Evolutionary conservation across 345 rosid genomes (phyloP).

Genomic region (Rubroshorea leprosula): DNA sequence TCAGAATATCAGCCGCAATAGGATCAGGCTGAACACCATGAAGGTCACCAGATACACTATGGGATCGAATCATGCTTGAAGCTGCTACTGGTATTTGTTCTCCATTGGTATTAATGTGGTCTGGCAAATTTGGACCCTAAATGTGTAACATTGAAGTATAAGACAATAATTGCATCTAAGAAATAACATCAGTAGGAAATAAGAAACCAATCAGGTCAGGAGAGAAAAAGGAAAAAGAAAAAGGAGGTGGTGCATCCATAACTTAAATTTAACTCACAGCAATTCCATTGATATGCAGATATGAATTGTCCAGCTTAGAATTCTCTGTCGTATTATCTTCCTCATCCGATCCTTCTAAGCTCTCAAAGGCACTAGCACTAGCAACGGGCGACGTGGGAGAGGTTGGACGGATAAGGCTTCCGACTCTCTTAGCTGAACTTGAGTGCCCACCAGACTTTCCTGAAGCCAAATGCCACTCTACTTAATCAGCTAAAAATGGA

Average conservation of each 20-base stretch:
- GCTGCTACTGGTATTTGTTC: conserved; percentile 57
- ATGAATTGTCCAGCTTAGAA: conserved; percentile 52
- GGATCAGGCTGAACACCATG: conserved; percentile 99
- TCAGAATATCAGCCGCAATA: conserved; percentile 92
- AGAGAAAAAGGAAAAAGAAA: neutral
- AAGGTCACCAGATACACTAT: conserved; percentile 88
- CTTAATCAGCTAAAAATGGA: no score
- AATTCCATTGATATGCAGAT: conserved; percentile 61
- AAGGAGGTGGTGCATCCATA: neutral
- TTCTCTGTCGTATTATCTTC: conserved; percentile 69
- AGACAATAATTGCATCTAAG: neutral
- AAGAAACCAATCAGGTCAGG: neutral
- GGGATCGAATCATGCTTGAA: conserved; percentile 86
- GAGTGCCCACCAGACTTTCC: conserved; percentile 56
- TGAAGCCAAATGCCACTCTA: conserved; percentile 25
- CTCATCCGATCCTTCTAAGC: conserved; percentile 88
- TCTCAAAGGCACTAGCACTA: conserved; percentile 92
- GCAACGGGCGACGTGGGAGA: conserved; percentile 96
- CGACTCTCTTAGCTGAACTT: conserved; percentile 47
- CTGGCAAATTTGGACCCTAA: conserved; percentile 41
- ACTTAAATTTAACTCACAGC: conserved; percentile 51
- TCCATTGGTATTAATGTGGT: conserved; percentile 46
- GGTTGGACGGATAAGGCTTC: conserved; percentile 60
- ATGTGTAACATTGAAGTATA: conserved; percentile 7
- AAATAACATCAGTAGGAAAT: neutral